phyloP scores from a whole-genome alignment of 495 filamentous ascomycete species.

The Aspergillus wentii region DNA sequence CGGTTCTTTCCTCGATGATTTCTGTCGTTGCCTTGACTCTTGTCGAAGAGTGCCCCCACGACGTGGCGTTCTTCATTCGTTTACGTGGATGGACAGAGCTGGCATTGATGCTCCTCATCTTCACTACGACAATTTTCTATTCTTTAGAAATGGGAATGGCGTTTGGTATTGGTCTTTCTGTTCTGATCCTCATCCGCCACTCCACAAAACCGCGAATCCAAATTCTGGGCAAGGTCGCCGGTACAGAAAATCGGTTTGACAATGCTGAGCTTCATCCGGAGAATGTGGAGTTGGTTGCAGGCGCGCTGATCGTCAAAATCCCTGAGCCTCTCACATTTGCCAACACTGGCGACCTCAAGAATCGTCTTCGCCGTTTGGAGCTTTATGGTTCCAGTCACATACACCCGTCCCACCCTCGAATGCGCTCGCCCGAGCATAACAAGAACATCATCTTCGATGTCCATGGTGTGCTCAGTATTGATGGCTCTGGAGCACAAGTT shows the following conservation, averaged over 20 bases:
- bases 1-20: slow-evolving; percentile 89
- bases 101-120: slow-evolving; percentile 81
- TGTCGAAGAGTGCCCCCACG: slow-evolving; percentile 90
- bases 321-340: slow-evolving; percentile 95
- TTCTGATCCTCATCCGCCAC: slow-evolving; percentile 86
- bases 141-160: slow-evolving; percentile 82
- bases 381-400: slow-evolving; percentile 78
- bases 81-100: slow-evolving; percentile 85
- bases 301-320: slow-evolving; percentile 93
- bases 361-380: slow-evolving; percentile 75
- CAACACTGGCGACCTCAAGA: slow-evolving; percentile 91
- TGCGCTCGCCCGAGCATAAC: slow-evolving; percentile 68
- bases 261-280: slow-evolving; percentile 80
- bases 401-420: slow-evolving; percentile 80
- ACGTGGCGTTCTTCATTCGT: slow-evolving; percentile 81
- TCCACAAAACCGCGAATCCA: slow-evolving; percentile 90
- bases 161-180: slow-evolving; percentile 79
- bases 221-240: slow-evolving; percentile 86
- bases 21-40: slow-evolving; percentile 92
- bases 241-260: slow-evolving; percentile 70
- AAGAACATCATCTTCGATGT: slow-evolving; percentile 94
- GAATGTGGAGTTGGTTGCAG: slow-evolving; percentile 80
- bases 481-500: slow-evolving; percentile 90
- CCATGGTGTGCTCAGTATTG: slow-evolving; percentile 87
- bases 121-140: slow-evolving; percentile 90